Percentiles rank a stretch among this genome's conserved stretches.
phyloP scores from a whole-genome alignment of 2,329 filamentous ascomycete genomes.

The Penicillium glabrum region DNA sequence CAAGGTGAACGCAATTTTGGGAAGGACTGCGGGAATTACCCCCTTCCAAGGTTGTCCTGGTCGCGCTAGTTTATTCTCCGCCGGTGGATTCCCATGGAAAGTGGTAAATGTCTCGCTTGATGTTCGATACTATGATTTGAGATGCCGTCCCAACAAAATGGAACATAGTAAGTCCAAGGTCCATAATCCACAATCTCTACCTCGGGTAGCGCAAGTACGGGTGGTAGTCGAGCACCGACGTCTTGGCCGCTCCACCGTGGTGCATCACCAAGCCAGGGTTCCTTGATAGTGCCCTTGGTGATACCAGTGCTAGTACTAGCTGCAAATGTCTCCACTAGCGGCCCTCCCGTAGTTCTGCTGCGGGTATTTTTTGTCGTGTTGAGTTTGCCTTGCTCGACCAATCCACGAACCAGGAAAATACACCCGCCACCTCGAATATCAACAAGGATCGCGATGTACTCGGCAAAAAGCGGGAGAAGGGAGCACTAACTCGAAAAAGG shows the following conservation, averaged over 20 bases:
- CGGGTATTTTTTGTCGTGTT: too few species aligned
- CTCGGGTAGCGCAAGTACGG: not conserved
- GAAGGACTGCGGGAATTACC: too few species aligned
- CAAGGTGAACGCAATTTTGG: too few species aligned
- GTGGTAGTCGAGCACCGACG: not conserved
- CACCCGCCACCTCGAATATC: not conserved
- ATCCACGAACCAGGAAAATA: too few species aligned
- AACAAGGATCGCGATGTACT: not conserved
- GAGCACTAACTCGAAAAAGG: not conserved
- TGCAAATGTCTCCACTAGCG: too few species aligned
- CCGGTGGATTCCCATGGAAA: not conserved
- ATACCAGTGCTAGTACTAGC: too few species aligned
- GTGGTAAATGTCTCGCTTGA: not conserved
- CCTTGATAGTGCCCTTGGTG: too few species aligned
- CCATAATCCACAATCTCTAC: not conserved
- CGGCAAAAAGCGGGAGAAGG: not conserved
- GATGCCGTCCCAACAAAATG: not conserved
- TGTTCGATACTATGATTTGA: not conserved
- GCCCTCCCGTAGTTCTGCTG: too few species aligned
- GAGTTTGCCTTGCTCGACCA: too few species aligned
- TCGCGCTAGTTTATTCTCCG: not conserved
- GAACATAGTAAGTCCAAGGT: not conserved
- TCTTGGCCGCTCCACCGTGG: too few species aligned
- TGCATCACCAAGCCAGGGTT: too few species aligned
- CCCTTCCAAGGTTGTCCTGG: too few species aligned